Base-by-base conservation (phyloP, 108 stramenopile genomes). In the Pseudonitzschia multiseries region DNA sequence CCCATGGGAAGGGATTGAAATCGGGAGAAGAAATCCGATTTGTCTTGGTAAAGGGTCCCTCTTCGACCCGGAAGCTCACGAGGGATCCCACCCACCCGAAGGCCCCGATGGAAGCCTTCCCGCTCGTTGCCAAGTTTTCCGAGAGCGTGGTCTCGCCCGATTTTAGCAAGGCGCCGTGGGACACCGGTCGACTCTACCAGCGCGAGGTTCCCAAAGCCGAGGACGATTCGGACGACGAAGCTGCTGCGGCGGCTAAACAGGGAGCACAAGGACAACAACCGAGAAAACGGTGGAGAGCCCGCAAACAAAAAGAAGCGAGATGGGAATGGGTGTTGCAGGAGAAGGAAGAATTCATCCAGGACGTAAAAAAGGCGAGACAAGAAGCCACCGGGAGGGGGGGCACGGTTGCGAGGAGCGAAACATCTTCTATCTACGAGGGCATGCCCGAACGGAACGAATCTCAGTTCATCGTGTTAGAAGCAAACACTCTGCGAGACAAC, bases 251-350 rank as follows among this genome's bases (percentile, higher is more conserved):
- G 43, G 48, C 77, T 13, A 68, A 75, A 68, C 60, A 65, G 57
- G 66, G 68, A 17, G 33, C 74, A 41, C 63, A 71, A 17, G 33
- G 71, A 41, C 63, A 71, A 66, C 26, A 81, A 72, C 61, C 75
- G 54, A 83, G 89, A 81, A 86, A 81, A 70, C 74, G 90, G 76
- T 94, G 90, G 90, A 52, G 76, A 32, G 68, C 77, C 28, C 65
- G 86, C 29, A 74, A 75, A 9, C 66, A 86, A 52, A 85, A 87
- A 59, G 78, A 83, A 33, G 84, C 87, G 48, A 77, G 79, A 56
- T 84, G 87, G 46, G 89, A 90, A 70, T 94, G 93, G 93, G 79
- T 94, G 2, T 50, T 94, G 29, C 89, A 91, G 72, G 86, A 88
- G 83, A 72, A 90, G 61, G 77, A 77, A 0, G 93, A 91, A 79